Evolutionary conservation across 2,329 filamentous ascomycete species (phyloP), one percentile per base, ranked within the genome.

Genomic region (Neoarthrinium moseri): DNA sequence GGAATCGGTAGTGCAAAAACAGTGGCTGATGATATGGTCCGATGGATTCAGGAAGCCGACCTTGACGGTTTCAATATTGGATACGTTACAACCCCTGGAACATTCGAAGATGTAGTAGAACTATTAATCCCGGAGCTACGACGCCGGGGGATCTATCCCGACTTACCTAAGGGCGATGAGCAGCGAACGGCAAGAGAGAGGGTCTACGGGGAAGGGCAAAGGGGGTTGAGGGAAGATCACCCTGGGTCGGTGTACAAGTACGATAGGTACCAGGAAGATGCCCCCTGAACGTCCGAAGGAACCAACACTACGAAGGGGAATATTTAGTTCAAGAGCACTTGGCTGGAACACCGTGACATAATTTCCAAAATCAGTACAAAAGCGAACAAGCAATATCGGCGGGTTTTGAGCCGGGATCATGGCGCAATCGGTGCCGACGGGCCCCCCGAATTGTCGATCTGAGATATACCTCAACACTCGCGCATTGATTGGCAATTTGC

Each of bases 131-230:
- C 59, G 12, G 59, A 60, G 45, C 36, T 61, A 11, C 44, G 55
- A 20, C 51, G 56, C 6, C 55, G 58, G 23, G 57, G 55, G 5
- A 43, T 60, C 5, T 68, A 67, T 32, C 56, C 57, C 1, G 58
- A 69, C 32, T 55, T 59, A 0, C 50, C 53, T 3, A 49, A 49
- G 3, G 52, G 56, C 4, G 66, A 69, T 22, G 64, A 68, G 13
- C 53, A 57, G n/a, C 51, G 76, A 21, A 81, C 77, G 3, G 73
- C 74, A 1, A 65, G 81, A 15, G 83, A 86, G 63, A 84, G 78
- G 63, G 66, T 85, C 0, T 85, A 84, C 59, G 81, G 81, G 0
- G 70, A 68, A 49, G 83, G 82, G 0, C 81, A 85, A 59, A 71
- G 62, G 5, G 67, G 71, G 12, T 56, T 86, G 48, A 68, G 81